These are phyloP conservation scores for Fibroporia radiculosa DNA, from an alignment of 768 basidiomycete species.

Conservation along the genomic window DNA sequence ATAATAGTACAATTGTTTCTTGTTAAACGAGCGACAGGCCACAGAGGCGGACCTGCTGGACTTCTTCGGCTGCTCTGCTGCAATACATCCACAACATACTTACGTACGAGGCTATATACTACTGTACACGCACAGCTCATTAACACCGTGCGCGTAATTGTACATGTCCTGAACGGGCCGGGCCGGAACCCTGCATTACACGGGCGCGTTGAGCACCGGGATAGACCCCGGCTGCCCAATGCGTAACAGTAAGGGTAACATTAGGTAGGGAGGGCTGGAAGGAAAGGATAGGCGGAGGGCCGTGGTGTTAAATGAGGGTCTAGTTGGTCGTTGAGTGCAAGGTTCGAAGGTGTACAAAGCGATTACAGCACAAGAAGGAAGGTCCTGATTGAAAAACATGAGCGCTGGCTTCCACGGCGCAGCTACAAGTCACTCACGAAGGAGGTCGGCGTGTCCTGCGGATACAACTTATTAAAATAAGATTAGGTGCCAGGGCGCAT, in stretches of 20 bases:
- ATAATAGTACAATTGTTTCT: too few relatives aligned
- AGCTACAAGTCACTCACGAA: constrained; percentile 3
- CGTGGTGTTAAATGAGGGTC: constrained; percentile 3
- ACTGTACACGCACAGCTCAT: background rate
- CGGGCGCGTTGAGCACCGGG: background rate
- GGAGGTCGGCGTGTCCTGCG: constrained; percentile 8
- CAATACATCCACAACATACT: constrained; percentile 3
- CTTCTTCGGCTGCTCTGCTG: constrained; percentile 1
- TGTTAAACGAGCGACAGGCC: too few relatives aligned
- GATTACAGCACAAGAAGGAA: constrained; percentile 1
- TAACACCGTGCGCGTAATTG: too few relatives aligned
- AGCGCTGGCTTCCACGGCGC: too few relatives aligned
- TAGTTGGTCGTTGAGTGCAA: constrained; percentile 3
- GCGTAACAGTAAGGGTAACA: constrained; percentile 2
- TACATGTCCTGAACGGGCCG: background rate
- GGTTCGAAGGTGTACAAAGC: background rate
- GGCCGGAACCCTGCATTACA: background rate
- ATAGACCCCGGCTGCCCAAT: background rate
- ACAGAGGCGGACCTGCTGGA: too few relatives aligned
- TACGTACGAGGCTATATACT: constrained; percentile 6
- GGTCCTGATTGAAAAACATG: background rate
- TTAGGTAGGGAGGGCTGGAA: background rate
- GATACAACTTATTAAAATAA: constrained; percentile 16
- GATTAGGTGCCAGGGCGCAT: constrained; percentile 4
- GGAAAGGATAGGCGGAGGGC: constrained; percentile 1